phyloP scores from a whole-genome alignment of 441 rosid species.

The Flueggea neowawraea region DNA sequence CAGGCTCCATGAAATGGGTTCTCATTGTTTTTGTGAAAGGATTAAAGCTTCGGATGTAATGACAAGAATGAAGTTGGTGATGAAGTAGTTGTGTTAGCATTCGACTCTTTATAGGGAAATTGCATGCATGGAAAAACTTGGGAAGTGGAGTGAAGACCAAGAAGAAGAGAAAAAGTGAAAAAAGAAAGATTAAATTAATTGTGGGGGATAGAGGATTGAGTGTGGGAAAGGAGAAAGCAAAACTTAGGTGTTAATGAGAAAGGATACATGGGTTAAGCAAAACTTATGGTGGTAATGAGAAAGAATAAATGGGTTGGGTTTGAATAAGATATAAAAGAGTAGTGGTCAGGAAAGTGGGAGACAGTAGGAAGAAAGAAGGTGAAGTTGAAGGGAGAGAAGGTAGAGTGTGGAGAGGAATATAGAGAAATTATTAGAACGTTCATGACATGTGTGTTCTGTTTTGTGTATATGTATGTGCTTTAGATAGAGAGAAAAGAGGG shows the following conservation, averaged over 20 bases:
- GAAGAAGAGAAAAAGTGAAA: background rate
- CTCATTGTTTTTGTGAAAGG: too few species aligned
- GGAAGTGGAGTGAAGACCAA: background rate
- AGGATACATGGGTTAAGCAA: too few species aligned
- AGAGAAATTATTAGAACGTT: too few species aligned
- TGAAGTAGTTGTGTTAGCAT: background rate
- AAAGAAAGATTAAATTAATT: background rate
- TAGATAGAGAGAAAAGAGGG: background rate
- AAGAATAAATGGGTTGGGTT: conserved; percentile 12
- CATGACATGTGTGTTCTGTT: too few species aligned
- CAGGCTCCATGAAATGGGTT: too few species aligned
- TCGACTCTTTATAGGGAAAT: background rate
- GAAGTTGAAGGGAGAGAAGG: conserved; percentile 15
- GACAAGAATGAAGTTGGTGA: background rate
- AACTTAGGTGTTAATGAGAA: background rate
- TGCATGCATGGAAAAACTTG: background rate
- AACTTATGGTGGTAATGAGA: too few species aligned
- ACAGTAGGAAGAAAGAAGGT: conserved; percentile 16
- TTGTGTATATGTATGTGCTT: too few species aligned
- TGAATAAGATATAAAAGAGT: conserved; percentile 12
- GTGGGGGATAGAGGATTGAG: background rate
- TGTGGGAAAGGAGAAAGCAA: background rate
- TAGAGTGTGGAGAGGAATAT: conserved; percentile 10
- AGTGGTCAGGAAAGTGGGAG: conserved; percentile 2
- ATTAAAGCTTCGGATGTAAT: too few species aligned